Conservation (phyloP, 2,329 filamentous ascomycete genomes). For the Mariannaea sp. region DNA sequence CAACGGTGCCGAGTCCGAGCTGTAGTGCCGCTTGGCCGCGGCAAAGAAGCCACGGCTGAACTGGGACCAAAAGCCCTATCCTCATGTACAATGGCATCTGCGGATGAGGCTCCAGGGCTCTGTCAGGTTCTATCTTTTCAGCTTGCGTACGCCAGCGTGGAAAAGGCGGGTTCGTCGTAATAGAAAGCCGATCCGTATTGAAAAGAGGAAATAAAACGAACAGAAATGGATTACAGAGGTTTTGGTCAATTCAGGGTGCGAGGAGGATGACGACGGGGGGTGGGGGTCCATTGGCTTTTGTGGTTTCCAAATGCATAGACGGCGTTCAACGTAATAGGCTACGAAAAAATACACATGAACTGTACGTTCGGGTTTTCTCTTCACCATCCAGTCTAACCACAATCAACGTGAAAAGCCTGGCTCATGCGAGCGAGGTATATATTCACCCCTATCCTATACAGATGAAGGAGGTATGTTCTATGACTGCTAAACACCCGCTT, state of each 20-base stretch:
- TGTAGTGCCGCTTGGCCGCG: constrained; percentile 43
- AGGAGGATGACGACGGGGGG: constrained; percentile 14
- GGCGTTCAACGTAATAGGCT: constrained; percentile 41
- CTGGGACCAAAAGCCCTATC: background rate
- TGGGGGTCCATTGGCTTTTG: constrained; percentile 29
- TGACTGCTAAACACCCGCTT: constrained; percentile 9
- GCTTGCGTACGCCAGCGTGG: no score
- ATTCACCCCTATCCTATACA: background rate
- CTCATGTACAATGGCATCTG: background rate
- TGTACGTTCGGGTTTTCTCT: constrained; percentile 6
- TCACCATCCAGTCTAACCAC: background rate
- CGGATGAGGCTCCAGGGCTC: background rate
- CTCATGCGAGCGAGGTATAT: background rate
- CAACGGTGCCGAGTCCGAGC: constrained; percentile 62
- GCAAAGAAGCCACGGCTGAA: constrained; percentile 1
- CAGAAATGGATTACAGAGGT: constrained; percentile 2
- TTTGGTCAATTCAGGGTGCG: constrained; percentile 10
- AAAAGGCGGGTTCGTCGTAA: background rate
- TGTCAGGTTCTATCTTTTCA: background rate
- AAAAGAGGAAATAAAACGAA: constrained; percentile 2
- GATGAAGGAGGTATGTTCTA: no score
- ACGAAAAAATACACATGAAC: constrained; percentile 34
- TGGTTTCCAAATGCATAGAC: constrained; percentile 40
- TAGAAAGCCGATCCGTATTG: background rate
- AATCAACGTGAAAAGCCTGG: background rate